A percentile compares a stretch with the other conserved stretches of the same genome.
Conservation (phyloP, 805 yeast species). For the Huiozyma naganishii region DNA sequence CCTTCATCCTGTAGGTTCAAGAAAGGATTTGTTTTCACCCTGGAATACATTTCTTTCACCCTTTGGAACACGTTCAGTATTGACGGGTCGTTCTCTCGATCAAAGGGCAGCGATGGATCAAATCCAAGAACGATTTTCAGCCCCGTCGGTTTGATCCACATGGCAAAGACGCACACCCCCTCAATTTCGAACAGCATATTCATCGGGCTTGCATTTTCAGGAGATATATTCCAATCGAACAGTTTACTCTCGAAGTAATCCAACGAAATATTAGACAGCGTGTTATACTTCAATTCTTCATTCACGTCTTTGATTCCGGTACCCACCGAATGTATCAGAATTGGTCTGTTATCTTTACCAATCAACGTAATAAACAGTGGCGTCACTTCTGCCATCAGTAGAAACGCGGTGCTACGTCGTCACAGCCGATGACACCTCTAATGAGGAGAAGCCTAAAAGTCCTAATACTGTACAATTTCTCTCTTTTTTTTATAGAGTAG, state of each 20-base stretch:
- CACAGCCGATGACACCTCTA: too few relatives aligned
- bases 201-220: constrained; percentile 9
- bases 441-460: too few relatives aligned
- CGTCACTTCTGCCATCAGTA: background rate
- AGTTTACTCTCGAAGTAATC: constrained; percentile 25
- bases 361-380: constrained; percentile 18
- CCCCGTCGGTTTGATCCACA: constrained; percentile 20
- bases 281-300: constrained; percentile 20
- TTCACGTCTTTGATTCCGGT: constrained; percentile 12
- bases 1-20: constrained; percentile 3
- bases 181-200: constrained; percentile 22
- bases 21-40: constrained; percentile 23
- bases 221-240: constrained; percentile 12
- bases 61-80: constrained; percentile 11
- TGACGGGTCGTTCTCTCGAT: constrained; percentile 1
- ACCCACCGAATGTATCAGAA: constrained; percentile 17
- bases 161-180: constrained; percentile 22
- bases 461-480: too few relatives aligned
- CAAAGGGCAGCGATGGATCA: constrained; percentile 1
- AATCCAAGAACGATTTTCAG: constrained; percentile 25
- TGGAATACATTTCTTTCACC: constrained; percentile 17
- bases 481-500: too few relatives aligned
- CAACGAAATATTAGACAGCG: constrained; percentile 23
- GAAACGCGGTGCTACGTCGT: background rate
- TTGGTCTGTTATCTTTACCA: constrained; percentile 17